These are phyloP conservation scores for Pittosporum tobira DNA, from an alignment of 129 eudicot genomes.

Conservation along the genomic window DNA sequence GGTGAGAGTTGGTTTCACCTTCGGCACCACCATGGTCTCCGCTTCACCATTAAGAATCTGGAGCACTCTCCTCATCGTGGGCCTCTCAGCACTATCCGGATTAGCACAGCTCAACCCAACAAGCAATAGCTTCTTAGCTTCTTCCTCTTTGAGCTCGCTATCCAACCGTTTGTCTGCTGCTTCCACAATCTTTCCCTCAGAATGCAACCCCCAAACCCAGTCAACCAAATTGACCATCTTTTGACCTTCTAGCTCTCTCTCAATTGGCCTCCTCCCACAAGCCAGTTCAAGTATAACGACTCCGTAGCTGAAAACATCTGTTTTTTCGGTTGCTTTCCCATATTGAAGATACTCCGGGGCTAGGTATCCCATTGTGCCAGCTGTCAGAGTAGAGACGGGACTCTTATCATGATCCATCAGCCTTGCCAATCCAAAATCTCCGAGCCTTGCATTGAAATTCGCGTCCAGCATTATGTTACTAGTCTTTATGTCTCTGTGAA, in stretches of 20 bases:
- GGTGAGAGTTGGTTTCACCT: conserved; percentile 47
- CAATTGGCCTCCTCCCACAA: conserved; percentile 78
- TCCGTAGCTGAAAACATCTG: conserved; percentile 75
- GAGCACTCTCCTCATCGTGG: conserved; percentile 70
- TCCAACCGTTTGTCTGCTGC: conserved; percentile 54
- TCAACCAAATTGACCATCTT: conserved; percentile 68
- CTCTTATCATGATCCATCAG: conserved; percentile 69
- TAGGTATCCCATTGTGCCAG: conserved; percentile 80
- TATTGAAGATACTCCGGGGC: conserved; percentile 91
- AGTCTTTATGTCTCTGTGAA: conserved; percentile 77
- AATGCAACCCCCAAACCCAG: conserved; percentile 69
- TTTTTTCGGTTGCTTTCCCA: conserved; percentile 72
- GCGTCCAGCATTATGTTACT: conserved; percentile 75
- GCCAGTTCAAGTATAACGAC: conserved; percentile 73
- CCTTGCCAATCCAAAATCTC: conserved; percentile 84
- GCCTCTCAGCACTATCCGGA: conserved; percentile 61
- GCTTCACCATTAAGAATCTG: conserved; percentile 62
- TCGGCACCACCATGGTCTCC: conserved; percentile 44
- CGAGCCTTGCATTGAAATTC: conserved; percentile 53
- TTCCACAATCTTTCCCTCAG: conserved; percentile 43
- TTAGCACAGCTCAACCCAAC: conserved; percentile 81
- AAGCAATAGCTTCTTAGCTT: conserved; percentile 48
- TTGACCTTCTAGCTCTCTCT: conserved; percentile 32
- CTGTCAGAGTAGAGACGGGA: conserved; percentile 74
- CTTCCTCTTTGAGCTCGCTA: conserved; percentile 42